Conservation (phyloP, 2,329 filamentous ascomycete species). For the Aquanectria penicillioides region DNA sequence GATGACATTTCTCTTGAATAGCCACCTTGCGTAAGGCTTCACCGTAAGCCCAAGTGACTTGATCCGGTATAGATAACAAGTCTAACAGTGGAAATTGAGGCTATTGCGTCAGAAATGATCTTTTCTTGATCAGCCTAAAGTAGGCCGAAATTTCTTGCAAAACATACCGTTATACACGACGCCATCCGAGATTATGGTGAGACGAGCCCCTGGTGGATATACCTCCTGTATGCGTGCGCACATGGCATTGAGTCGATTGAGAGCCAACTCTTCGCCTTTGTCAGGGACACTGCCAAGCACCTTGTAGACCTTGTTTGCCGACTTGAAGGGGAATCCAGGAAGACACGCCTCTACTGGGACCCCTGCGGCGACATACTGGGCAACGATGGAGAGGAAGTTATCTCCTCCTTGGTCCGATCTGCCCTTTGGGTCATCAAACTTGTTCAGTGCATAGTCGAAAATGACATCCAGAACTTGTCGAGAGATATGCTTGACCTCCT, state of each 20-base stretch:
- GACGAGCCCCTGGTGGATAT: slow-evolving; percentile 41
- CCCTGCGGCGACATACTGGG: slow-evolving; percentile 32
- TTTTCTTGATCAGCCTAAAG: not conserved
- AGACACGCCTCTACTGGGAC: slow-evolving; percentile 38
- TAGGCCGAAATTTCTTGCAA: slow-evolving; percentile 9
- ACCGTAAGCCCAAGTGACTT: slow-evolving; percentile 60
- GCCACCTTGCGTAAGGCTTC: slow-evolving; percentile 54
- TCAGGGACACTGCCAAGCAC: slow-evolving; percentile 44
- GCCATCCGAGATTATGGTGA: slow-evolving; percentile 62
- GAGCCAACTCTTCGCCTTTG: slow-evolving; percentile 45
- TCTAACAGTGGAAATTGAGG: slow-evolving; percentile 53
- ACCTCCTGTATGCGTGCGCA: slow-evolving; percentile 40
- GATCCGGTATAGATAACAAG: slow-evolving; percentile 57
- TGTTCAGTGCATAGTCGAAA: slow-evolving; percentile 40
- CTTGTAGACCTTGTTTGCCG: slow-evolving; percentile 47
- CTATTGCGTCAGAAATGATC: too few relatives aligned
- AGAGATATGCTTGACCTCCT: slow-evolving; percentile 26
- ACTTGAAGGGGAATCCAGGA: slow-evolving; percentile 47
- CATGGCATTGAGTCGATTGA: slow-evolving; percentile 40
- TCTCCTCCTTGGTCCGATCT: slow-evolving; percentile 26
- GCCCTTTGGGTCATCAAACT: slow-evolving; percentile 36
- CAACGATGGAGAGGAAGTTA: slow-evolving; percentile 38
- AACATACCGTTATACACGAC: slow-evolving; percentile 62
- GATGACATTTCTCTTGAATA: slow-evolving; percentile 46
- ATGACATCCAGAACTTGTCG: slow-evolving; percentile 37